A percentile compares a stretch with the other conserved stretches of the same genome.
phyloP scores from a whole-genome alignment of 352 stramenopile species.

The Globisporangium apiculatum region DNA sequence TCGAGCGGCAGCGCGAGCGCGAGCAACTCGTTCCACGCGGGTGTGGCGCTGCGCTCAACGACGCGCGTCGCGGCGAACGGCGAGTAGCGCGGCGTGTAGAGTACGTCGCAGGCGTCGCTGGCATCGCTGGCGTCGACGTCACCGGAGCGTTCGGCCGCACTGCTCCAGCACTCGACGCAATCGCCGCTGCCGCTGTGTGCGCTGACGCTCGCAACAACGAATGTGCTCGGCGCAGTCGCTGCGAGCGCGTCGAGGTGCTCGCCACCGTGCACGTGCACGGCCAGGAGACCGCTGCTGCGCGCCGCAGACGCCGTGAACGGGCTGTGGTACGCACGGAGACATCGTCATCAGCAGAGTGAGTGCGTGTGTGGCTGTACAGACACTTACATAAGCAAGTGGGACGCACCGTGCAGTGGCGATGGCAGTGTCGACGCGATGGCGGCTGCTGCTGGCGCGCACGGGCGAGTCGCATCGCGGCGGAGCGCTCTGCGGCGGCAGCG shows the following conservation, averaged over 20 bases:
- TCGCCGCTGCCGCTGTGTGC: constrained; percentile 1
- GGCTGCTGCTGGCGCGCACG: neutral
- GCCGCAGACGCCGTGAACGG: constrained; percentile 45
- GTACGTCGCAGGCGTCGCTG: constrained; percentile 1
- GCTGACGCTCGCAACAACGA: constrained; percentile 29
- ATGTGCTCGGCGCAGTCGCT: constrained; percentile 10
- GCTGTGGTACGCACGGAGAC: constrained; percentile 8
- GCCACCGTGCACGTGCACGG: constrained; percentile 48
- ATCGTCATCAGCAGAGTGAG: too few relatives aligned
- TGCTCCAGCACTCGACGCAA: constrained; percentile 7
- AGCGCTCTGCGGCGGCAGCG: constrained; percentile 13
- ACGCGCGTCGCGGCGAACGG: constrained; percentile 63
- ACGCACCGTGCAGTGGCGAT: constrained; percentile 16
- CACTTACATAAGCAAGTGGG: neutral
- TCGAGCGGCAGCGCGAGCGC: constrained; percentile 40
- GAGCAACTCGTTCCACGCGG: constrained; percentile 67
- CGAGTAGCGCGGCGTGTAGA: constrained; percentile 46
- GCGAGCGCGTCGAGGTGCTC: constrained; percentile 23
- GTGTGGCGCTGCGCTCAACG: constrained; percentile 23
- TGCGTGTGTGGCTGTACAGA: neutral
- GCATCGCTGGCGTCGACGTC: constrained; percentile 4
- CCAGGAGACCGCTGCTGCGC: constrained; percentile 31
- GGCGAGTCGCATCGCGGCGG: constrained; percentile 29
- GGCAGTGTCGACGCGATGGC: neutral
- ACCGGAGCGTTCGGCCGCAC: neutral